A percentile compares a stretch with the other conserved stretches of the same genome.
phyloP scores from a whole-genome alignment of 306 rosid genomes.

The Mucuna pruriens region DNA sequence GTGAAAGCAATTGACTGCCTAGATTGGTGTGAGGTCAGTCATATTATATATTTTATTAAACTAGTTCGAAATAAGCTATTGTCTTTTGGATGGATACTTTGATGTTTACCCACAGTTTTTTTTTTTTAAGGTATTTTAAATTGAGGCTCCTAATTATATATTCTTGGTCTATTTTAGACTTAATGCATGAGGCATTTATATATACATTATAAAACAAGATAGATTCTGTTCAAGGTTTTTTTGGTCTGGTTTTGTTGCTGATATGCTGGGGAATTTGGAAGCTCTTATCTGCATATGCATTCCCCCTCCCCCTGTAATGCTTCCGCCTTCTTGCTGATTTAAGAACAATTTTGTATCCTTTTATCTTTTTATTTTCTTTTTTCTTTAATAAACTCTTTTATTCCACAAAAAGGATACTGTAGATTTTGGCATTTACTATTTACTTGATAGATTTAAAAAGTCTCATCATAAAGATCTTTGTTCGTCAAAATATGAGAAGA shows the following conservation, averaged over 20 bases:
- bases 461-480: background rate
- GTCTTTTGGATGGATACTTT: background rate
- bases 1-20: slow-evolving; percentile 67
- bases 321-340: background rate
- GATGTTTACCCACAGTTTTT: background rate
- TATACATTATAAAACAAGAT: background rate
- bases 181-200: background rate
- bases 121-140: background rate
- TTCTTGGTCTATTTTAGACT: background rate
- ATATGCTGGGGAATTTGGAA: background rate
- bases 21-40: slow-evolving; percentile 76
- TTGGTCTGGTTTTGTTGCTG: background rate
- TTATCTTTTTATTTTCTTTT: background rate
- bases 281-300: background rate
- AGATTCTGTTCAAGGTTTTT: background rate
- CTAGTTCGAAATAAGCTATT: background rate
- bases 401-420: background rate
- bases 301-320: background rate
- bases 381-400: background rate
- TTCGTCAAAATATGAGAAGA: background rate
- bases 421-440: background rate
- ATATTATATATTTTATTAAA: background rate
- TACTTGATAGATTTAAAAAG: background rate
- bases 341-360: background rate
- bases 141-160: background rate